Percentiles rank a stretch among this genome's conserved stretches.
Evolutionary conservation across 345 rosid genomes (phyloP).

Genomic region (Bretschneidera sinensis): DNA sequence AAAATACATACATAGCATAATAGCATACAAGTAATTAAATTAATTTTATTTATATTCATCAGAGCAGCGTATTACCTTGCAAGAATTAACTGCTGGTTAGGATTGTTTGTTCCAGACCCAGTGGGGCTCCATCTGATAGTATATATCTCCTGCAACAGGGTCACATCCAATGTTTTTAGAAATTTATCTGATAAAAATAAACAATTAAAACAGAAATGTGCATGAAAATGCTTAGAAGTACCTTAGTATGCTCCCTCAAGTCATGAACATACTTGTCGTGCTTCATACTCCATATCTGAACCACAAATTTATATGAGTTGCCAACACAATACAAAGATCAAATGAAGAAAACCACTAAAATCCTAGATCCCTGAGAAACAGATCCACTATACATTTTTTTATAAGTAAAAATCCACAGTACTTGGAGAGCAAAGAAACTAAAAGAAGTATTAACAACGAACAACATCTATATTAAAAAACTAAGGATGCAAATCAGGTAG

Average conservation of each 20-base stretch:
- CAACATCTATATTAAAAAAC: neutral
- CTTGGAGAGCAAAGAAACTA: too few species aligned
- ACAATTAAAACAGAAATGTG: neutral
- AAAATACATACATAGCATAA: too few species aligned
- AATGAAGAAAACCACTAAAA: neutral
- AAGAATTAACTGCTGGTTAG: slow-evolving; percentile 76
- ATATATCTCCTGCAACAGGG: slow-evolving; percentile 69
- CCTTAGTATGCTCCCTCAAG: slow-evolving; percentile 77
- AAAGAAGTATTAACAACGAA: neutral
- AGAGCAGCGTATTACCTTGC: slow-evolving; percentile 53
- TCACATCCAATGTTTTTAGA: neutral
- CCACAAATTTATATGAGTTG: slow-evolving; percentile 8
- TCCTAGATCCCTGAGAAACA: neutral
- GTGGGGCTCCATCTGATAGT: slow-evolving; percentile 97
- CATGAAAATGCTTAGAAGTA: slow-evolving; percentile 11
- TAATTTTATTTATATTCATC: too few species aligned
- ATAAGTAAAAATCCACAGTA: neutral
- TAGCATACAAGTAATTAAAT: too few species aligned
- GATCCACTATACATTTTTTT: too few species aligned
- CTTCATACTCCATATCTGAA: slow-evolving; percentile 84
- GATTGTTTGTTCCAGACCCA: slow-evolving; percentile 87
- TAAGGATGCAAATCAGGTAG: neutral
- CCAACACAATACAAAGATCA: slow-evolving; percentile 1
- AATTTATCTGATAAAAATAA: neutral
- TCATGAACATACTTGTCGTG: slow-evolving; percentile 77